phyloP scores from a whole-genome alignment of 345 rosid genomes.

The Excoecaria agallocha region DNA sequence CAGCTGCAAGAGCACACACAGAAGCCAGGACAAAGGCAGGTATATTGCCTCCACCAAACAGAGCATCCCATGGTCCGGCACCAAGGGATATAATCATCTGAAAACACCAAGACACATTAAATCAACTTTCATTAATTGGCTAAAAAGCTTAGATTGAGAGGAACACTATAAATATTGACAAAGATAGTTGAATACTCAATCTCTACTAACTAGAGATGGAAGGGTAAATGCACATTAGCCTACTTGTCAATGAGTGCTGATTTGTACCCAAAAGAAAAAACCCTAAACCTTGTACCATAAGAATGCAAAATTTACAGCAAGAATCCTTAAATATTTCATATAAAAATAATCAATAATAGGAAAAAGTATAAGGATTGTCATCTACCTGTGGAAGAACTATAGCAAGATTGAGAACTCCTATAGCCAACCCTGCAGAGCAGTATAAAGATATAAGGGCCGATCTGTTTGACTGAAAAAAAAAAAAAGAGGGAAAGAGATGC shows the following conservation, averaged over 20 bases:
- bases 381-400: conserved; percentile 87
- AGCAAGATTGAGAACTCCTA: conserved; percentile 90
- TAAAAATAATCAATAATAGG: not conserved
- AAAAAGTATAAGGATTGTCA: conserved; percentile 3
- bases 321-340: not conserved
- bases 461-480: not conserved
- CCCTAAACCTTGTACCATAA: not conserved
- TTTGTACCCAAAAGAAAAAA: not conserved
- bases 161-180: not conserved
- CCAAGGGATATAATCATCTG: conserved; percentile 89
- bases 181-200: not conserved
- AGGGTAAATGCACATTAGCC: not conserved
- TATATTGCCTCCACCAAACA: conserved; percentile 94
- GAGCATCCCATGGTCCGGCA: conserved; percentile 95
- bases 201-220: not conserved
- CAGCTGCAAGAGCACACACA: conserved; percentile 66
- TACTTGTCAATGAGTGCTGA: not conserved
- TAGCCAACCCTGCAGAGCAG: conserved; percentile 73
- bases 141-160: not conserved
- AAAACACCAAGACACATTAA: conserved; percentile 12
- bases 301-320: not conserved
- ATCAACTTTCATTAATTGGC: conserved; percentile 16
- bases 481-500: not conserved
- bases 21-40: conserved; percentile 90
- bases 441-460: not conserved